Conservation (phyloP, 106 monocot species). For the Dactylorhiza incarnata region DNA sequence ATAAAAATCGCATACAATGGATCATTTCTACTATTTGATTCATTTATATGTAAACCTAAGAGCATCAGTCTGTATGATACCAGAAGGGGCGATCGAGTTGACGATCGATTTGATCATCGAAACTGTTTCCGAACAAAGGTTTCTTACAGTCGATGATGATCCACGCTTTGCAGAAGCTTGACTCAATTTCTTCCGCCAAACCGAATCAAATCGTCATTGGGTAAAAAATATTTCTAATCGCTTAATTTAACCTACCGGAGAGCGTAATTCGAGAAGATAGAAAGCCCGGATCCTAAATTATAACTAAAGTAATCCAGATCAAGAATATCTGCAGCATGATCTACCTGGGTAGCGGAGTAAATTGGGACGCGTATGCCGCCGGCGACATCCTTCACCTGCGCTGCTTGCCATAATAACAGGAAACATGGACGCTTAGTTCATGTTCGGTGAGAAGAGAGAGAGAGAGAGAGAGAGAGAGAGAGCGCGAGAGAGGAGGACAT, state of each 20-base stretch:
- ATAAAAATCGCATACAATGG: neutral
- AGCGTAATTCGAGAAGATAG: too few relatives aligned
- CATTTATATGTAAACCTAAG: neutral
- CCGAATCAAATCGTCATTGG: neutral
- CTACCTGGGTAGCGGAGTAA: slow-evolving; percentile 20
- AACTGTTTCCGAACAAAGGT: too few relatives aligned
- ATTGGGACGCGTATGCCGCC: slow-evolving; percentile 16
- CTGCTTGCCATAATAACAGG: neutral
- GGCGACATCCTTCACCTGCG: neutral
- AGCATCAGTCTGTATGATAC: too few relatives aligned
- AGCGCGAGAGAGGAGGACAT: too few relatives aligned
- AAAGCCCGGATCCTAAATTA: too few relatives aligned
- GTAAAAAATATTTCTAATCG: too few relatives aligned
- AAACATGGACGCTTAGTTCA: neutral
- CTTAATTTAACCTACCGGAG: too few relatives aligned
- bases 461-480: neutral
- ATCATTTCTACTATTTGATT: neutral
- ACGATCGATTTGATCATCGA: too few relatives aligned
- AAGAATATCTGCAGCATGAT: too few relatives aligned
- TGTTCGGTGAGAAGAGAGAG: neutral
- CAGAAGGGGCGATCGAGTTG: too few relatives aligned
- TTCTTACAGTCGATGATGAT: too few relatives aligned
- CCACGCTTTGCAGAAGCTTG: too few relatives aligned
- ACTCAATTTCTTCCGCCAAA: neutral
- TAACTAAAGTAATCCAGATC: neutral